These are phyloP conservation scores for Aspergillus puulaauensis DNA, from an alignment of 2,329 filamentous ascomycete genomes.

Conservation along the genomic window DNA sequence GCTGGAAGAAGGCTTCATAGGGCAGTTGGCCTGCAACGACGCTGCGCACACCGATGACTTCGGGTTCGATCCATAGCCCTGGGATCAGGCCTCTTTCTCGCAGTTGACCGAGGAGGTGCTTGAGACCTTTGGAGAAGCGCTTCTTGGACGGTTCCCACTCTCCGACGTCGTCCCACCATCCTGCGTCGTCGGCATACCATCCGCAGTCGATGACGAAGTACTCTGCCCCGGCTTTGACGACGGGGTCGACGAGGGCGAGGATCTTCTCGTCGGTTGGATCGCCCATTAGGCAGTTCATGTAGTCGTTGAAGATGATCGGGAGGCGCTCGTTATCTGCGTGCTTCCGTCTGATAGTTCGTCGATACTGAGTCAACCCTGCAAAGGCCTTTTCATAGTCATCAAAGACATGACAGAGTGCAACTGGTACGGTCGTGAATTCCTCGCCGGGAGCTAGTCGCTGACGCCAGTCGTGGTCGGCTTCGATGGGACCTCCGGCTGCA, in stretches of 20 bases:
- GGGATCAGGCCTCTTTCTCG: constrained; percentile 26
- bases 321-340: constrained; percentile 31
- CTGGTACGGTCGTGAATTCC: constrained; percentile 24
- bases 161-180: constrained; percentile 41
- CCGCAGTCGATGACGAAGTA: constrained; percentile 40
- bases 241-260: constrained; percentile 28
- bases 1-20: constrained; percentile 34
- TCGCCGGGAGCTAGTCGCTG: constrained; percentile 22
- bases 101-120: constrained; percentile 25
- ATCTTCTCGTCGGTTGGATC: constrained; percentile 38
- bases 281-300: constrained; percentile 44
- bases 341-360: constrained; percentile 27
- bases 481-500: constrained; percentile 26
- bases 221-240: constrained; percentile 28
- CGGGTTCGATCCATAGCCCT: constrained; percentile 38
- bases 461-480: constrained; percentile 30
- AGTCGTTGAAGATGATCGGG: constrained; percentile 41
- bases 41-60: constrained; percentile 35
- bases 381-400: constrained; percentile 26
- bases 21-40: constrained; percentile 26
- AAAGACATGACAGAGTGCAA: constrained; percentile 23
- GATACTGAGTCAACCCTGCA: constrained; percentile 28
- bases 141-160: constrained; percentile 33
- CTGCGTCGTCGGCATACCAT: constrained; percentile 38
- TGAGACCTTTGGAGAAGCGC: constrained; percentile 34